These are phyloP conservation scores for Leptodontidium sp. DNA, from an alignment of 2,329 filamentous ascomycete species.

Conservation along the genomic window DNA sequence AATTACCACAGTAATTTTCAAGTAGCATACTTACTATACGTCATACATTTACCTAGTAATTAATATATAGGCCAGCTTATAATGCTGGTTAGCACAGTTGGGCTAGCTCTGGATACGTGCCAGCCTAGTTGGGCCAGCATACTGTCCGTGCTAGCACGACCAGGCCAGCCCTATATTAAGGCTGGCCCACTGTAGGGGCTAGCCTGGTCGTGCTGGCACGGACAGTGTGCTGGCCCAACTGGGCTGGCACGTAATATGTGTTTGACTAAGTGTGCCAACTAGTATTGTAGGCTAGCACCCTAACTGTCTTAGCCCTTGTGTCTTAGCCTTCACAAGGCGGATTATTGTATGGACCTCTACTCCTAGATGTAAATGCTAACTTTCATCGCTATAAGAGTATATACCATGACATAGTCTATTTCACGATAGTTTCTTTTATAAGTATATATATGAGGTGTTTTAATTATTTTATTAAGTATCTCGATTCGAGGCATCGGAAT, in stretches of 20 bases:
- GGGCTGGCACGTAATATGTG: neutral
- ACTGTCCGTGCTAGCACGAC: neutral
- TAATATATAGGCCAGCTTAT: neutral
- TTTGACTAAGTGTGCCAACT: neutral
- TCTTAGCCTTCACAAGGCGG: neutral
- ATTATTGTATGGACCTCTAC: neutral
- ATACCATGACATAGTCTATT: neutral
- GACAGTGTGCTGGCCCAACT: neutral
- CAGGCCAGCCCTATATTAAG: neutral
- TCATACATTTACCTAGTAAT: neutral
- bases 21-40: neutral
- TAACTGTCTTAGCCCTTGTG: neutral
- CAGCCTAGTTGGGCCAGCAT: neutral
- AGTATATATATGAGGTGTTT: neutral
- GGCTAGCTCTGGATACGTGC: neutral
- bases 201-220: too few species aligned
- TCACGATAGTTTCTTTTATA: neutral
- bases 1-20: neutral
- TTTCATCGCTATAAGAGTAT: neutral
- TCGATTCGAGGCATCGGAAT: neutral
- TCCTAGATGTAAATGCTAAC: neutral
- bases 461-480: too few species aligned
- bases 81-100: neutral
- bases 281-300: neutral
- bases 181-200: neutral